A percentile compares a stretch with the other conserved stretches of the same genome.
These are phyloP conservation scores for Saxophila tyrrhenica DNA, from an alignment of 495 filamentous ascomycete species.

Conservation along the genomic window DNA sequence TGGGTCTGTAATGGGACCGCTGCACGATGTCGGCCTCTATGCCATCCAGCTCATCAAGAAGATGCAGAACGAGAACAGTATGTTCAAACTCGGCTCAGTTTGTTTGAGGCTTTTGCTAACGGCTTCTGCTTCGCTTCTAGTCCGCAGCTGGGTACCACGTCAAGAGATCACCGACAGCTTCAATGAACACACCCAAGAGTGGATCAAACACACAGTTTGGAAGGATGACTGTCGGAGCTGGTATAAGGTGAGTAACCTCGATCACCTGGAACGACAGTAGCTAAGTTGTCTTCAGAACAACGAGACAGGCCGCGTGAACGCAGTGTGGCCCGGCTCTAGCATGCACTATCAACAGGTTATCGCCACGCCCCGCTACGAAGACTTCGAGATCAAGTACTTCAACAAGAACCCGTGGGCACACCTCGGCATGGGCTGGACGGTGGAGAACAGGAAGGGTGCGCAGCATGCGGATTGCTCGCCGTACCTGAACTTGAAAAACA, in stretches of 20 bases:
- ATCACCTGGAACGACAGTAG: not conserved
- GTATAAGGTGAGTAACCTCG: slow-evolving; percentile 19
- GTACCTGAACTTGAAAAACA: slow-evolving; percentile 27
- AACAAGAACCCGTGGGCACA: slow-evolving; percentile 29
- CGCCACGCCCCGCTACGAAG: slow-evolving; percentile 25
- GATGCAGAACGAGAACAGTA: slow-evolving; percentile 31
- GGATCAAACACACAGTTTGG: slow-evolving; percentile 33
- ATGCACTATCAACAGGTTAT: slow-evolving; percentile 28
- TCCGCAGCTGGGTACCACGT: slow-evolving; percentile 24
- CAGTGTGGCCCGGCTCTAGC: slow-evolving; percentile 26
- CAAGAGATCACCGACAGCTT: slow-evolving; percentile 27
- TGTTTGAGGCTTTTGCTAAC: too few species aligned
- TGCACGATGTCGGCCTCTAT: slow-evolving; percentile 26
- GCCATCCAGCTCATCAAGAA: slow-evolving; percentile 28
- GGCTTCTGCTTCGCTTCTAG: too few species aligned
- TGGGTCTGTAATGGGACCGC: slow-evolving; percentile 24
- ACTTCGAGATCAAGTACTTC: slow-evolving; percentile 27
- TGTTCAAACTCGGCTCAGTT: too few species aligned
- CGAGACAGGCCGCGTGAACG: slow-evolving; percentile 29
- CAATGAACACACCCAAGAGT: slow-evolving; percentile 29
- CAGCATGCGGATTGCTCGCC: slow-evolving; percentile 20
- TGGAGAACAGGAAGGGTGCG: slow-evolving; percentile 11
- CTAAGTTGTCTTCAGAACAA: slow-evolving; percentile 16
- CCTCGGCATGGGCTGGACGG: slow-evolving; percentile 26
- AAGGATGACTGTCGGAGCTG: slow-evolving; percentile 28